A percentile compares a stretch with the other conserved stretches of the same genome.
These are phyloP conservation scores for Pistacia integerrima DNA, from an alignment of 345 rosid genomes.

Conservation along the genomic window DNA sequence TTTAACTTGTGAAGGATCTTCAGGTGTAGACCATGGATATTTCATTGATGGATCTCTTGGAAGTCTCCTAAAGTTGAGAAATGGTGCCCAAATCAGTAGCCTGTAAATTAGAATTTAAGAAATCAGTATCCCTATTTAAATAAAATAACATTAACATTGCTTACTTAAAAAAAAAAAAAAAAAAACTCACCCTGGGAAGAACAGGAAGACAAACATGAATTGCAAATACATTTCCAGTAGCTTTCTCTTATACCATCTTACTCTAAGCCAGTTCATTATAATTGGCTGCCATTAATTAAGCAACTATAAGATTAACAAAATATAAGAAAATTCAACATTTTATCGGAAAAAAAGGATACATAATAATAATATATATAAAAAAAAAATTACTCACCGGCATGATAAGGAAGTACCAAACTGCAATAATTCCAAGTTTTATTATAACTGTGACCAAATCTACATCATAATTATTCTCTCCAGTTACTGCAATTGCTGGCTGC, in stretches of 20 bases:
- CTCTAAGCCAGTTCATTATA: conserved; percentile 88
- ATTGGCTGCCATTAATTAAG: conserved; percentile 56
- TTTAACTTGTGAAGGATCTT: conserved; percentile 58
- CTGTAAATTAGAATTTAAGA: conserved; percentile 34
- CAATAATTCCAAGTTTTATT: conserved; percentile 55
- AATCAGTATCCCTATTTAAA: neutral
- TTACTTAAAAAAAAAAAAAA: too few species aligned
- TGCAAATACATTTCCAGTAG: conserved; percentile 82
- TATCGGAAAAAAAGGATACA: too few species aligned
- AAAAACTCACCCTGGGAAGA: conserved; percentile 69
- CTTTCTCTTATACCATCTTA: conserved; percentile 85
- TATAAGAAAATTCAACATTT: neutral
- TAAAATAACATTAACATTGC: neutral
- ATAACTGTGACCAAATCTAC: conserved; percentile 46
- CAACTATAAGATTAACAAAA: neutral
- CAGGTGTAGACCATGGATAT: conserved; percentile 84
- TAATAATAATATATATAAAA: neutral
- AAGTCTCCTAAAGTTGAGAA: conserved; percentile 86
- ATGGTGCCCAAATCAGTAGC: conserved; percentile 81
- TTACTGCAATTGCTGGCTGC: conserved; percentile 75
- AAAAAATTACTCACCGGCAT: conserved; percentile 58
- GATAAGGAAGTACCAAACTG: conserved; percentile 70
- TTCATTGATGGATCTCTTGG: conserved; percentile 84
- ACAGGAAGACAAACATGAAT: conserved; percentile 88
- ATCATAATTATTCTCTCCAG: conserved; percentile 67